Evolutionary conservation across 176 grass and related monocot species (phyloP), one percentile per base, ranked within the genome.

Genomic region (Aegilops longissima): DNA sequence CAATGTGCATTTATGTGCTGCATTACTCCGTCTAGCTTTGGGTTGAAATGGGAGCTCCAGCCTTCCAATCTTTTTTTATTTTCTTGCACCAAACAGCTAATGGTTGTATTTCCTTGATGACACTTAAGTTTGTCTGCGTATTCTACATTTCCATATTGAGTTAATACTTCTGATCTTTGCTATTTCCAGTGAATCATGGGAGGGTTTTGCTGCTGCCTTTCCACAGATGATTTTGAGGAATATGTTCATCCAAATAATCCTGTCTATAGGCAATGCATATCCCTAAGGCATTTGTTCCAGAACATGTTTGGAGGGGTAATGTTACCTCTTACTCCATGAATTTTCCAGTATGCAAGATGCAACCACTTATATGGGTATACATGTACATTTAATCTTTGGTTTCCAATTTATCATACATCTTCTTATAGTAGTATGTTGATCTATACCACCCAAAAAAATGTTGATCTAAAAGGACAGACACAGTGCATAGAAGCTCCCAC

Each of bases 251-350:
- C 95, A 61, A 93, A 87, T 83, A 94, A 97, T 71, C 86, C 90
- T 83, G 54, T 97, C 83, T 94, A 84, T 84, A 90, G 92, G 76
- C 92, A 94, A 23, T 91, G 95, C 78, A 76, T 93, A 54, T 91
- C 86, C 69, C 84, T 97, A 36, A 91, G 95, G 90, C 90, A 92
- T 68, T 86, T 94, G 56, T 87, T 97, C 62, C 86, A 94, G 45
- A 93, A 91, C 54, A 78, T 94, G 73, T 97, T 97, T 85, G 90
- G 90, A 18, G 90, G 95, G 90, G 95, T 97, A 97, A 90, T 73
- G 44, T 84, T 84, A 72, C 3, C 38, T 73, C 44, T 84, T 81
- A 78, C 8, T 29, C 23, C 56, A 40, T 78, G 68, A 13, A 16
- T 59, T 86, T 8, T 67, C 17, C 49, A 61, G 3, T 83, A 67